Base-by-base conservation (phyloP, 257 asterid genomes). In the Solanum paucissectum region DNA sequence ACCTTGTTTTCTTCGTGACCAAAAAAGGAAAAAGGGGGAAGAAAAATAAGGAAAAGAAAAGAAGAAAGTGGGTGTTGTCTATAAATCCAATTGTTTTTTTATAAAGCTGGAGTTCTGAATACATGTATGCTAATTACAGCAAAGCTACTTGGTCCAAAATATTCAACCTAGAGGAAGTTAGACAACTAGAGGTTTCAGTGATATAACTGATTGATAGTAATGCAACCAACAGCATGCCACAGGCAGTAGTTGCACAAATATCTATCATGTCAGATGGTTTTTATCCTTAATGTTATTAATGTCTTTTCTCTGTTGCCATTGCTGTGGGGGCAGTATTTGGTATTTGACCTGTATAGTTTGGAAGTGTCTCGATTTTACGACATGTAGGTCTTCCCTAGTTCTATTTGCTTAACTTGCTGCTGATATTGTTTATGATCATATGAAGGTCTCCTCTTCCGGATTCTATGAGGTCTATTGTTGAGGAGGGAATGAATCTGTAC, bases 391-490 rank as follows among this genome's bases (percentile, higher is more conserved):
- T 79, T 79, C 64, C 68, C 85, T 46, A 27, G 11, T 81, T 81
- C 66, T 29, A 27, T 18, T 49, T 82, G 4, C 29, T 46, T 18
- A 29, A 29, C 42, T 82, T 18, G 69, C 29, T 82, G 20, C 7
- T 82, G 69, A 82, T 29, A 32, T 49, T 82, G 86, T 82, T 82
- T 82, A 29, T 18, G 81, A 90, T 87, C 89, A 82, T 90, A 84
- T 91, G 94, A 88, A 97, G 99, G 91, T 86, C 97, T 75, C 96
- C 98, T 86, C 88, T 97, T 87, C 98, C 98, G 86, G 98, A 93
- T 86, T 60, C 90, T 77, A 93, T 97, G 91, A 92, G 87, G 83
- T 93, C 97, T 91, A 89, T 86, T 88, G 76, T 97, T 89, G 96
- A 95, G 92, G 99, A 97, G 91, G 99, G 98, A 86, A 89, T 97